Base-by-base conservation (phyloP, 179 eudicot species). In the Actinidia arguta region DNA sequence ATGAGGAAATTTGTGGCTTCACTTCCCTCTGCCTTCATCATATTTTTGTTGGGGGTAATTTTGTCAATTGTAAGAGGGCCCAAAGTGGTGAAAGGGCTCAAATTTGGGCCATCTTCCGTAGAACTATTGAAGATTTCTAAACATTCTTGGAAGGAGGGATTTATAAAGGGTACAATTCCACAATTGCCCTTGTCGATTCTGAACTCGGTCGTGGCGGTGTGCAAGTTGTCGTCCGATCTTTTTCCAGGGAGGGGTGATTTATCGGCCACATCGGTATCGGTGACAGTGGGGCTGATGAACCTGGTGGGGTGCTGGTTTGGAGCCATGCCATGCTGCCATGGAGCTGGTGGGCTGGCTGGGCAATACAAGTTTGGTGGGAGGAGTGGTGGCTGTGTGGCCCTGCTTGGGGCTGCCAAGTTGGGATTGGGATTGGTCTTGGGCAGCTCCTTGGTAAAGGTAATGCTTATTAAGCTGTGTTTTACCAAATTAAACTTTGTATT, bases 321-420 rank as follows among this genome's bases (percentile, higher is more conserved):
- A 48, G 99, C 97, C 6, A 86, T 95, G 90, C 99, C 99, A 0
- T 83, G 90, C 24, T 95, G 99, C 84, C 99, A 95, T 75, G 99
- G 98, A 16, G 99, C 99, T 0, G 99, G 99, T 0, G 99, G 99
- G 22, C 87, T 95, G 5, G 99, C 99, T 8, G 99, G 99, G 71
- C 99, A 95, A 73, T 95, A 95, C 89, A 95, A 94, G 84, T 95
- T 95, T 75, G 99, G 99, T 4, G 98, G 97, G n/a, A 89, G 99
- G 85, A 93, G 97, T 74, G 99, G 99, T 12, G 94, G 86, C 11
- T 93, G 98, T 75, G 99, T 95, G 78, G 99, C 98, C 25, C 77
- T 95, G 62, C 82, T 94, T 14, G 99, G 99, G 6, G 73, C 72
- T 8, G 87, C 90, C 8, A 95, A 95, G 82, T 81, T 95, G 83